Evolutionary conservation across 2,329 filamentous ascomycete species (phyloP).

Genomic region (Fusarium sp.): DNA sequence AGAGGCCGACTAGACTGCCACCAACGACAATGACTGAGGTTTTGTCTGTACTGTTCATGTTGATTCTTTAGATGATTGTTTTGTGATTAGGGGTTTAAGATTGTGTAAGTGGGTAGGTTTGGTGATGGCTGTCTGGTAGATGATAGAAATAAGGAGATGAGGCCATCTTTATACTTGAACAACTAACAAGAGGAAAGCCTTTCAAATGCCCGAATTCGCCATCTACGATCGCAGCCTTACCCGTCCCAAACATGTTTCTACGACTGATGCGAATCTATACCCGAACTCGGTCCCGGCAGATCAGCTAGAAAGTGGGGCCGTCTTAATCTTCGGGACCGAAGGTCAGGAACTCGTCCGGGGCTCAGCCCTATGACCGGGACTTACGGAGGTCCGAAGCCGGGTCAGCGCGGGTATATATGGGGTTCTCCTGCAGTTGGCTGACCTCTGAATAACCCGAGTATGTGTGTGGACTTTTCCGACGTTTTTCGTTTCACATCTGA

Average conservation of each 20-base stretch:
- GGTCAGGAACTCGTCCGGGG: background rate
- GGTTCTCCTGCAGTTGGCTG: background rate
- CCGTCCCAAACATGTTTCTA: background rate
- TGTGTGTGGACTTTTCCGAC: background rate
- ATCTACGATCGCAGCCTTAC: background rate
- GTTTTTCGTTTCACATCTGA: background rate
- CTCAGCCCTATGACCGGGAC: background rate
- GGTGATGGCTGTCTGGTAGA: background rate
- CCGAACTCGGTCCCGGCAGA: background rate
- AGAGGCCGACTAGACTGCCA: constrained; percentile 54
- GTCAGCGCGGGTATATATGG: background rate
- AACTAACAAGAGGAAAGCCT: background rate
- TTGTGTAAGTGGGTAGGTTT: background rate
- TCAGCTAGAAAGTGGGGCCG: background rate
- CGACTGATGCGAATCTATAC: background rate
- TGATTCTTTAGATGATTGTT: background rate
- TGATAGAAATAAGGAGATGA: background rate
- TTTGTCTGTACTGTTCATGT: constrained; percentile 3
- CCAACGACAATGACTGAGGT: constrained; percentile 53
- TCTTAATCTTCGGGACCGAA: background rate
- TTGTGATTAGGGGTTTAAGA: background rate
- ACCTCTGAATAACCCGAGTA: background rate
- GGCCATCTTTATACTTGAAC: background rate
- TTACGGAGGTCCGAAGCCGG: background rate
- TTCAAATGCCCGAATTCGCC: background rate